These are phyloP conservation scores for Scedosporium boydii DNA, from an alignment of 2,329 filamentous ascomycete genomes.

Conservation along the genomic window DNA sequence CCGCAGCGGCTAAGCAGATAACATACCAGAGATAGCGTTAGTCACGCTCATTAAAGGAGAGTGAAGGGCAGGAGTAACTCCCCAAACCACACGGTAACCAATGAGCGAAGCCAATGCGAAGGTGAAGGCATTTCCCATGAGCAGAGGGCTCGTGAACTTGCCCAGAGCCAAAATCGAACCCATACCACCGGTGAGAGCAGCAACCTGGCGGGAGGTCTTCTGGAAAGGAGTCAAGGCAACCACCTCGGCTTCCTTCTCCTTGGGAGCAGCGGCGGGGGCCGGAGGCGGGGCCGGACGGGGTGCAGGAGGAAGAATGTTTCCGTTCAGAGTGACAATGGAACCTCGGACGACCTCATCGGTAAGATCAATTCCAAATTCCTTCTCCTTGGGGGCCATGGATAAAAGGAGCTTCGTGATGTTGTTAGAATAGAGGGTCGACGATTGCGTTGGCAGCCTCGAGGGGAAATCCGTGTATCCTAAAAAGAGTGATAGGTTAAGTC, in stretches of 20 bases:
- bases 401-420: conserved; percentile 85
- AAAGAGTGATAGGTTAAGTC: neutral
- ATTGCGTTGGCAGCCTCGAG: conserved; percentile 77
- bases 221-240: conserved; percentile 74
- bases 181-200: conserved; percentile 68
- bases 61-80: conserved; percentile 72
- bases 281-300: conserved; percentile 56
- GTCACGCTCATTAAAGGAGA: conserved; percentile 89
- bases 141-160: conserved; percentile 70
- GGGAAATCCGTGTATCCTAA: conserved; percentile 77
- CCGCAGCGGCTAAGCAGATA: neutral
- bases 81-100: conserved; percentile 84
- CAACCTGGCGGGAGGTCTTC: conserved; percentile 66
- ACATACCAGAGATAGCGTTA: conserved; percentile 71
- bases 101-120: conserved; percentile 78
- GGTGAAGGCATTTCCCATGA: conserved; percentile 83
- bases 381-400: conserved; percentile 69
- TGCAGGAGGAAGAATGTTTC: conserved; percentile 65
- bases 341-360: conserved; percentile 79
- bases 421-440: conserved; percentile 85
- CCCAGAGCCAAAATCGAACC: conserved; percentile 64
- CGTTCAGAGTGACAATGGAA: conserved; percentile 71
- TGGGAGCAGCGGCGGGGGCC: conserved; percentile 30
- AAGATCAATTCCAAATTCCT: conserved; percentile 71
- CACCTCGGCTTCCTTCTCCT: conserved; percentile 43